Evolutionary conservation across 129 eudicot species (phyloP), one percentile per base, ranked within the genome.

Genomic region (Silybum marianum): DNA sequence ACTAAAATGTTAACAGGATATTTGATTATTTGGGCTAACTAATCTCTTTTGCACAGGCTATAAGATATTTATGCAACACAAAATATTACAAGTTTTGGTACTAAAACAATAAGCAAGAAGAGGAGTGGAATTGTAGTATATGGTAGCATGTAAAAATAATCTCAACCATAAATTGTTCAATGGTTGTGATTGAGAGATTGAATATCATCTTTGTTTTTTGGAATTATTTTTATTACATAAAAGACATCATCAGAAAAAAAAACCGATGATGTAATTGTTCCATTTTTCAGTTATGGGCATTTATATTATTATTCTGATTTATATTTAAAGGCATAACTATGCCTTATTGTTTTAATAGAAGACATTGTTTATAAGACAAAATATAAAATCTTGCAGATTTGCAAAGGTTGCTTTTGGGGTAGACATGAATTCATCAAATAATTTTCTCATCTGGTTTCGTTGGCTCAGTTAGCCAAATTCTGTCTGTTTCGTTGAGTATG

Each of bases 391-490:
- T 60, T 26, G 16, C 79, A 30, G 30, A 30, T 5, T 58, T 28
- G 39, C 7, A 60, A 54, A 32, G 32, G 79, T 58, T 54, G 21
- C 32, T 23, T 76, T 32, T 21, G 12, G 54, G 80, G 63, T 76
- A 21, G 58, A 76, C 54, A 76, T 19, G 26, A 60, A 58, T 76
- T 54, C 13, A 16, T 75, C 78, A 14, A 75, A 48, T 75, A 36
- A 5, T 58, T 7, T 19, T 63, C 9, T 60, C 7, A 18, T 32
- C 7, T 46, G 23, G 18, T 74, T 24, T 46, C 25, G 18, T n/a
- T 51, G 28, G 4, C 60, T 13, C 60, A 48, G 58, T 46, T 12
- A 46, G 63, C 63, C 22, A 2, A 16, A 13, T 74, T 73, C 40
- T 13, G 14, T 28, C 14, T 44, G 25, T 74, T 48, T 46, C 24